phyloP scores from a whole-genome alignment of 2,329 filamentous ascomycete species.

The Xylariales sp. region DNA sequence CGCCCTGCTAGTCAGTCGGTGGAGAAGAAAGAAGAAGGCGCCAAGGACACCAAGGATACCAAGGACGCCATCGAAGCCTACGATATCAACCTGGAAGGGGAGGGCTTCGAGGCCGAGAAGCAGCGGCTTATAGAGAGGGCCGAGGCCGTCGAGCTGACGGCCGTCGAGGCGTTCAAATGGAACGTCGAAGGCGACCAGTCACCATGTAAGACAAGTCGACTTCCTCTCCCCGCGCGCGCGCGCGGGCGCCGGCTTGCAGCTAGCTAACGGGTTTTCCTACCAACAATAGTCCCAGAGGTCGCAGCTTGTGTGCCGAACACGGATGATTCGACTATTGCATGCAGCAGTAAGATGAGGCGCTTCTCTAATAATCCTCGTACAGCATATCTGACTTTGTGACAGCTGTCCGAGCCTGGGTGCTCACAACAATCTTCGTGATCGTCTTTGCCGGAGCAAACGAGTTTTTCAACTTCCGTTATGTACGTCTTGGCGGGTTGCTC shows the following conservation, averaged over 20 bases:
- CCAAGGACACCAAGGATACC: no score
- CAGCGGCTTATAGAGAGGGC: constrained; percentile 12
- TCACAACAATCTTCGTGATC: constrained; percentile 24
- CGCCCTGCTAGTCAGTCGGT: neutral
- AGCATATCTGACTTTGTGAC: neutral
- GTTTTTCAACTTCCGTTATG: constrained; percentile 30
- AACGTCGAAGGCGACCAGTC: constrained; percentile 31
- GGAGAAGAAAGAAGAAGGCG: constrained; percentile 10
- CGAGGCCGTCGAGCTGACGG: constrained; percentile 25
- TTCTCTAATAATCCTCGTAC: neutral
- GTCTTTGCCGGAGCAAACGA: constrained; percentile 29
- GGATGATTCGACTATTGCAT: constrained; percentile 24
- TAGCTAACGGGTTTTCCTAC: neutral
- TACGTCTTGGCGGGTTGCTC: constrained; percentile 15
- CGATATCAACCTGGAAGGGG: constrained; percentile 4
- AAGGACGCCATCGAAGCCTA: constrained; percentile 6
- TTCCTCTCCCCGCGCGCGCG: no score
- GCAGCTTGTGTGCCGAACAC: constrained; percentile 30
- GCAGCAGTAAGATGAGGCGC: constrained; percentile 20
- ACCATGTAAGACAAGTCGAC: constrained; percentile 21
- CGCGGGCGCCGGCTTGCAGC: no score
- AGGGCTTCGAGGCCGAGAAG: constrained; percentile 10
- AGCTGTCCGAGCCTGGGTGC: constrained; percentile 25
- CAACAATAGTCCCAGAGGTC: constrained; percentile 28
- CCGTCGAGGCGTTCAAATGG: constrained; percentile 30